These are phyloP conservation scores for Boletus tylopilopsis DNA, from an alignment of 768 basidiomycete species.

Conservation along the genomic window DNA sequence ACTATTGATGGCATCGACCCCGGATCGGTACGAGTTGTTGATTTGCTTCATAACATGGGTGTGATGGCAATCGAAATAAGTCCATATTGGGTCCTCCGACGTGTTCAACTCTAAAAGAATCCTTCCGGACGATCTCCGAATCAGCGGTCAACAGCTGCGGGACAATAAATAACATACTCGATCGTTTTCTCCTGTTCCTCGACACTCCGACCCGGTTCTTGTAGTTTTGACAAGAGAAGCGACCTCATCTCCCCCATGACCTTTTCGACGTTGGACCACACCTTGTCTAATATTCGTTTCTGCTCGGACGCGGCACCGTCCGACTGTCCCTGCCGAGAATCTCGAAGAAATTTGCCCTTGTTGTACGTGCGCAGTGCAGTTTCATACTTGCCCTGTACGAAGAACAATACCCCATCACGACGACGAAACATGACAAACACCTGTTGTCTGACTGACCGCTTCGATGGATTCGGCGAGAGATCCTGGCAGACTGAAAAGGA, in stretches of 20 bases:
- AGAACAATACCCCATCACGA: not conserved
- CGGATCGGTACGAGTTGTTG: slow-evolving; percentile 54
- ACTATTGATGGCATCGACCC: slow-evolving; percentile 50
- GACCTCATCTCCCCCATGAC: slow-evolving; percentile 90
- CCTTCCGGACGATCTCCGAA: slow-evolving; percentile 47
- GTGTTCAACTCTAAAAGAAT: slow-evolving; percentile 84
- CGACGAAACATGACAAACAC: not conserved
- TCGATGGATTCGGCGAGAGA: slow-evolving; percentile 86
- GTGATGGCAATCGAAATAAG: slow-evolving; percentile 93
- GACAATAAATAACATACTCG: slow-evolving; percentile 54
- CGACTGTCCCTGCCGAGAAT: slow-evolving; percentile 79
- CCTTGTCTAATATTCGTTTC: slow-evolving; percentile 90
- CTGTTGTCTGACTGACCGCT: slow-evolving; percentile 49
- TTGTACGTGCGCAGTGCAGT: slow-evolving; percentile 94
- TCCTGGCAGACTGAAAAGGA: slow-evolving; percentile 97
- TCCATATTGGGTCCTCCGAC: slow-evolving; percentile 91
- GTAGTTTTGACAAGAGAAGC: slow-evolving; percentile 70
- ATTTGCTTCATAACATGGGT: slow-evolving; percentile 78
- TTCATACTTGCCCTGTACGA: slow-evolving; percentile 86
- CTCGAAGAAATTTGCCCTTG: slow-evolving; percentile 89
- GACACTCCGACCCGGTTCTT: slow-evolving; percentile 72
- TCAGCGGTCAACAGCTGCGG: slow-evolving; percentile 6
- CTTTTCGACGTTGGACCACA: slow-evolving; percentile 93
- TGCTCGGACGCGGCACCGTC: slow-evolving; percentile 67
- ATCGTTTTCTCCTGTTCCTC: slow-evolving; percentile 98